Base-by-base conservation (phyloP, 371 early-diverging fungal genomes). In the Smittium culicis region DNA sequence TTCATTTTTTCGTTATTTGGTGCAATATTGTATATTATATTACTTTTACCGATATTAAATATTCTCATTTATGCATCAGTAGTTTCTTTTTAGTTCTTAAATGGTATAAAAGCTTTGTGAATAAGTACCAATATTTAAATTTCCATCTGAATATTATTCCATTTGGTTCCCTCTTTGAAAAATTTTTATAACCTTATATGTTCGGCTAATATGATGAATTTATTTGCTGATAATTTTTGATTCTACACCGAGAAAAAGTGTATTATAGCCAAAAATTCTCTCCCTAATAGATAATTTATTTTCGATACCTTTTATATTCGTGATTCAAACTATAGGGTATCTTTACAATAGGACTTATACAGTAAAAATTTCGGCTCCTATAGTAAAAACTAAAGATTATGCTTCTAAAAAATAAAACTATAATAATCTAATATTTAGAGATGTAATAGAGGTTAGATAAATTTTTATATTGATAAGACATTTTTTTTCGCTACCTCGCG, bases 301-400 rank as follows among this genome's bases (percentile, higher is more conserved):
- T 74, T 67, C 14, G 70, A 58, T 0, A 45, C 25, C n/a, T 25
- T 69, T 17, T 74, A 61, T 8, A 16, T 30, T 1, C 68, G 32
- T 27, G 70, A 64, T 27, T 67, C 34, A 59, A 63, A 74, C 74
- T 27, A 76, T 68, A 20, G 74, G 69, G 17, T 29, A 28, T 25
- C 33, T 32, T 20, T 8, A 2, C 3, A 16, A 11, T 5, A 20
- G 35, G 27, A 56, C 65, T 25, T 66, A 56, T 32, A 62, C 63
- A 63, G 79, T 81, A 17, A 61, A 66, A 1, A 82, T 68, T 16
- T 76, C 72, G 20, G 69, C 73, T 14, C 74, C 81, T 24, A 79
- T 28, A 20, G 70, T 77, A 16, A 59, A 68, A 25, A 71, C 69
- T 1, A 74, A 73, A 0, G 79, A 73, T 59, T 81, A 78, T 11